Conservation (phyloP, 805 yeast genomes). For the Cephaloascus albidus region DNA sequence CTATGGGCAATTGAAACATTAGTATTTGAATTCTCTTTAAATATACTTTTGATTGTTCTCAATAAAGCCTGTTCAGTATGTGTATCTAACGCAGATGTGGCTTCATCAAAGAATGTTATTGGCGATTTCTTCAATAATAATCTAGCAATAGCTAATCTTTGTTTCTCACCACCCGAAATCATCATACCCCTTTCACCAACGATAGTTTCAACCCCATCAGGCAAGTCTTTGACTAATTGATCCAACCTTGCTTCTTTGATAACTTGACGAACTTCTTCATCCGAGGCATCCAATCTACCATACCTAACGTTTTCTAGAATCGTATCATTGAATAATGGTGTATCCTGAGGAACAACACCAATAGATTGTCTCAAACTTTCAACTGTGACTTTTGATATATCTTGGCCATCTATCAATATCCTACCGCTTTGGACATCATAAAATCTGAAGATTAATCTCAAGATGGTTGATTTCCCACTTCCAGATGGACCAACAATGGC, state of each 20-base stretch:
- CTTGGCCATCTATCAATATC: constrained; percentile 82
- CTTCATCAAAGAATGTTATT: constrained; percentile 93
- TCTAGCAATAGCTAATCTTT: constrained; percentile 88
- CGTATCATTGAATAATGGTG: constrained; percentile 89
- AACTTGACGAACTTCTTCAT: constrained; percentile 58
- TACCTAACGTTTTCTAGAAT: constrained; percentile 81
- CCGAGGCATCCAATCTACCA: constrained; percentile 68
- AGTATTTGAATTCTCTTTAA: constrained; percentile 52
- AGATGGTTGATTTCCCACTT: constrained; percentile 86
- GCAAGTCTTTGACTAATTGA: constrained; percentile 55
- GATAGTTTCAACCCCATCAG: constrained; percentile 75
- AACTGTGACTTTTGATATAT: constrained; percentile 63
- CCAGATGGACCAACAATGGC: constrained; percentile 98
- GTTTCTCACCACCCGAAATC: constrained; percentile 99
- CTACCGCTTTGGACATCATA: constrained; percentile 77
- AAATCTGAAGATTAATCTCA: constrained; percentile 78
- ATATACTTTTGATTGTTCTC: constrained; percentile 61
- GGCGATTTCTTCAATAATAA: constrained; percentile 80
- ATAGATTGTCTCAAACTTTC: constrained; percentile 65
- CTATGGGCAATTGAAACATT: constrained; percentile 92
- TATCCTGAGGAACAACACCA: constrained; percentile 97
- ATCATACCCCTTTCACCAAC: constrained; percentile 98
- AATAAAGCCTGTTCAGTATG: constrained; percentile 86
- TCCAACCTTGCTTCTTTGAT: constrained; percentile 65
- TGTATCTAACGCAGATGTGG: constrained; percentile 93